Evolutionary conservation across 768 basidiomycete species (phyloP).

Genomic region (Boletus sp.): DNA sequence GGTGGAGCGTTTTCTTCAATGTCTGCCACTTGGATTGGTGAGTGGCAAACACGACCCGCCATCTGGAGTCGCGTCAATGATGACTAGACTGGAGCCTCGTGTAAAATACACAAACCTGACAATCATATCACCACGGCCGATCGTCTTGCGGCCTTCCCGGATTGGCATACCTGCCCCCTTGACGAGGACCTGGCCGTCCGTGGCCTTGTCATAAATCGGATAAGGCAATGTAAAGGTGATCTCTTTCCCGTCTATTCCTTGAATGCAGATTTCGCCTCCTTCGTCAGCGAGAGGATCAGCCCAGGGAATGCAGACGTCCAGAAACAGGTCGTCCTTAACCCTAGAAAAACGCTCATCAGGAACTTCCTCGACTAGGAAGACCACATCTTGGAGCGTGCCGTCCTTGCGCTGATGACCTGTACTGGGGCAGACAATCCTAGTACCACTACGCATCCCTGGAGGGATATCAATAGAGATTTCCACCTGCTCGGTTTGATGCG

Average conservation of each 20-base stretch:
- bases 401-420: conserved; percentile 64
- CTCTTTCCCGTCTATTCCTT: conserved; percentile 58
- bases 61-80: conserved; percentile 17
- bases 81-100: conserved; percentile 1
- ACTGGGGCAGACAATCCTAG: conserved; percentile 57
- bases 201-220: conserved; percentile 45
- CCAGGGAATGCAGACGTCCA: conserved; percentile 58
- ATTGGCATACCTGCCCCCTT: conserved; percentile 72
- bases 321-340: conserved; percentile 53
- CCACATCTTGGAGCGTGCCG: conserved; percentile 60
- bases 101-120: conserved; percentile 44
- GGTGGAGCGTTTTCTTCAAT: conserved; percentile 28
- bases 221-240: conserved; percentile 52
- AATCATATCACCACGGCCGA: conserved; percentile 62
- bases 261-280: conserved; percentile 50
- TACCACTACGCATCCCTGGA: conserved; percentile 60
- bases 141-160: conserved; percentile 46
- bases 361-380: conserved; percentile 62
- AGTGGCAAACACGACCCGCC: conserved; percentile 32
- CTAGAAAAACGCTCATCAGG: conserved; percentile 58
- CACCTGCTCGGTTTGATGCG: conserved; percentile 49
- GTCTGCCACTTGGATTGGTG: conserved; percentile 34
- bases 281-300: conserved; percentile 45
- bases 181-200: conserved; percentile 50
- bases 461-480: conserved; percentile 60